A percentile compares a stretch with the other conserved stretches of the same genome.
phyloP scores from a whole-genome alignment of 495 filamentous ascomycete genomes.

The Penicillium paxilli region DNA sequence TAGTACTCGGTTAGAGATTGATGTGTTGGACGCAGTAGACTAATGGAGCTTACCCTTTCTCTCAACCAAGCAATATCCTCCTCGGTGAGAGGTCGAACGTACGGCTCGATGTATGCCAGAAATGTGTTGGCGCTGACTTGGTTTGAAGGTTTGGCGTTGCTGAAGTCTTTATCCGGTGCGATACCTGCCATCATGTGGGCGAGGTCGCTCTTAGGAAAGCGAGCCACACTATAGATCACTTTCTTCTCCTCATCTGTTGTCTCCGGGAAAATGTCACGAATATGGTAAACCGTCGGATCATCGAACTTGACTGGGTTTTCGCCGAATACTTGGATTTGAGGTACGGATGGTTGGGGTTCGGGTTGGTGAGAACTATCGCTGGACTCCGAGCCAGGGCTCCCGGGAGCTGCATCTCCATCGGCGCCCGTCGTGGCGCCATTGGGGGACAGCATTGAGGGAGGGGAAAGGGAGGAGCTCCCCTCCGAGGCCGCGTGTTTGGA shows the following conservation, averaged over 20 bases:
- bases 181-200: conserved; percentile 81
- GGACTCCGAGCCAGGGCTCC: conserved; percentile 56
- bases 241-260: conserved; percentile 82
- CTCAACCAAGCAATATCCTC: conserved; percentile 93
- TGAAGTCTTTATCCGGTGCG: conserved; percentile 91
- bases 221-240: conserved; percentile 81
- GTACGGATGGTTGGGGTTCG: conserved; percentile 70
- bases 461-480: conserved; percentile 58
- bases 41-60: conserved; percentile 58
- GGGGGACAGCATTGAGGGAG: conserved; percentile 52
- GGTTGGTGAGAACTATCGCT: conserved; percentile 72
- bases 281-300: conserved; percentile 94
- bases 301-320: conserved; percentile 88
- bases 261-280: conserved; percentile 66
- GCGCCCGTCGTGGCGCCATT: conserved; percentile 53
- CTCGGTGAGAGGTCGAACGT: conserved; percentile 85
- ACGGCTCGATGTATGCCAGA: conserved; percentile 82
- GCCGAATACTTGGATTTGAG: conserved; percentile 81
- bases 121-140: conserved; percentile 93
- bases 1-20: conserved; percentile 11
- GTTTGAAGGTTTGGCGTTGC: conserved; percentile 86
- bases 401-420: conserved; percentile 40
- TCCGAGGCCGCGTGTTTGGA: conserved; percentile 57
- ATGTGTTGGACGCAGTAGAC: neutral
- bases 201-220: conserved; percentile 79